Evolutionary conservation across 2,329 filamentous ascomycete genomes (phyloP).

Genomic region (Fusarium kyushuense): DNA sequence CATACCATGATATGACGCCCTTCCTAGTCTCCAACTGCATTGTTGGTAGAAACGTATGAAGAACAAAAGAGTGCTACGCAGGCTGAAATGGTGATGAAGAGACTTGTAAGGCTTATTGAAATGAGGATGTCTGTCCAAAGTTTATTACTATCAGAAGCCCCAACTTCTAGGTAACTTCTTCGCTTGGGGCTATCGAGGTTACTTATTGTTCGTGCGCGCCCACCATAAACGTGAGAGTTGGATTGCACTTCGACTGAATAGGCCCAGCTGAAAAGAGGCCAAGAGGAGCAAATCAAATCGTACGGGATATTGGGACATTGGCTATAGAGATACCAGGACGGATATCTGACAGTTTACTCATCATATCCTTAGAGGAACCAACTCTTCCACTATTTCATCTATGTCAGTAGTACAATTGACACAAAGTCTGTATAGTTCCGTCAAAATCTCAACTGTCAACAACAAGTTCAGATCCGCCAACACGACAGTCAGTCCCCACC

Average conservation of each 20-base stretch:
- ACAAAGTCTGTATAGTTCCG: fast-evolving
- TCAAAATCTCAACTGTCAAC: not conserved
- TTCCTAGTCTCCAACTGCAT: too few relatives aligned
- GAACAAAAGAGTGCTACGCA: too few relatives aligned
- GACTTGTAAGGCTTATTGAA: not conserved
- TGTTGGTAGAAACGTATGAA: too few relatives aligned
- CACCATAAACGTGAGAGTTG: fast-evolving
- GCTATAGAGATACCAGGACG: not conserved
- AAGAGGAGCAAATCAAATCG: too few relatives aligned
- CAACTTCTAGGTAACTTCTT: not conserved
- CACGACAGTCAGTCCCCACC: not conserved
- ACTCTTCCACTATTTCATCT: not conserved
- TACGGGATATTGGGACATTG: not conserved
- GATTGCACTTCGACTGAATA: not conserved
- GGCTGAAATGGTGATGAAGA: not conserved
- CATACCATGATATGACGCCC: too few relatives aligned
- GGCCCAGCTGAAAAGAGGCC: not conserved
- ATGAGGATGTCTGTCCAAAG: not conserved
- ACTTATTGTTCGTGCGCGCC: not conserved
- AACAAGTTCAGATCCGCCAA: too few relatives aligned
- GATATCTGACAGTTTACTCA: fast-evolving
- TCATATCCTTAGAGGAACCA: not conserved
- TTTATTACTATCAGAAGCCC: not conserved
- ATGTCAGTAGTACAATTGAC: not conserved
- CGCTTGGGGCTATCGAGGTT: not conserved